phyloP scores from a whole-genome alignment of 2,329 filamentous ascomycete genomes.

The Acephala macrosclerotiorum region DNA sequence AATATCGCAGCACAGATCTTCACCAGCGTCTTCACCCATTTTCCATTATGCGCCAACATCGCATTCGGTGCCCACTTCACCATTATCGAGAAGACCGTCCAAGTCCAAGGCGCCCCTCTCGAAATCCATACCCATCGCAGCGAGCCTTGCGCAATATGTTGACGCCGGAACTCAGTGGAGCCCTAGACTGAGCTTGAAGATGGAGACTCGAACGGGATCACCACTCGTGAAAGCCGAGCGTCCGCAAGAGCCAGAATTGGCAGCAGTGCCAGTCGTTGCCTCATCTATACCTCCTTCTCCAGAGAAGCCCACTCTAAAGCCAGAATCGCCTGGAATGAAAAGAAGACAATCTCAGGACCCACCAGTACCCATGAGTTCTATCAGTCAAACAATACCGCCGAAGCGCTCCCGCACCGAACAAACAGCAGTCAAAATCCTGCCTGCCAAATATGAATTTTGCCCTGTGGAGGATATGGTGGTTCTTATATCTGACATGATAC shows the following conservation, averaged over 20 bases:
- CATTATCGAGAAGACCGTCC: constrained; percentile 36
- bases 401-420: constrained; percentile 63
- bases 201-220: constrained; percentile 23
- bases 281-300: constrained; percentile 24
- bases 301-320: constrained; percentile 39
- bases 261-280: constrained; percentile 10
- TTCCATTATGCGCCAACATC: constrained; percentile 41
- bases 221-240: constrained; percentile 14
- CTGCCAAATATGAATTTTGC: constrained; percentile 81
- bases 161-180: constrained; percentile 44
- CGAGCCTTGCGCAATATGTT: constrained; percentile 37
- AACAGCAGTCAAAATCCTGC: constrained; percentile 64
- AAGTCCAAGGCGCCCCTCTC: constrained; percentile 28
- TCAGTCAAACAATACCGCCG: constrained; percentile 36
- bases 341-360: constrained; percentile 42
- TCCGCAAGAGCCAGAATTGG: constrained; percentile 12
- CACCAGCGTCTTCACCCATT: constrained; percentile 39
- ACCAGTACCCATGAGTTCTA: constrained; percentile 15
- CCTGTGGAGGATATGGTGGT: constrained; percentile 86
- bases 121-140: constrained; percentile 25
- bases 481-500: constrained; percentile 92
- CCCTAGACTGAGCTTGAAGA: constrained; percentile 35
- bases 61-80: constrained; percentile 34
- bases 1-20: constrained; percentile 37
- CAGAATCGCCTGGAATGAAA: constrained; percentile 44